These are phyloP conservation scores for Trypanosoma scelopori DNA, from an alignment of 208 protist species.

Conservation along the genomic window DNA sequence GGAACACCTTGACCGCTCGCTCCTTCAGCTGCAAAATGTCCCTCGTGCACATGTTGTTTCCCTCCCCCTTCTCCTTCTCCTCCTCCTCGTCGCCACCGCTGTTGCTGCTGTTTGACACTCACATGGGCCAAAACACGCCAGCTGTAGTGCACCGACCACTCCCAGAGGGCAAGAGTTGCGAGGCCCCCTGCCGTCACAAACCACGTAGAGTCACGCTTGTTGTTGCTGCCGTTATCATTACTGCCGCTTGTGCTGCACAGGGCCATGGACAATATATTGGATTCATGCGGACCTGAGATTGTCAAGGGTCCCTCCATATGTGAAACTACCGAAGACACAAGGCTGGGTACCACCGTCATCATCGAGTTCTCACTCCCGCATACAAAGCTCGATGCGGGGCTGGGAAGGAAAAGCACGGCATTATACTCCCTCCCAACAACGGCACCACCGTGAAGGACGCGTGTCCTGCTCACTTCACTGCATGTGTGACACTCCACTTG, in stretches of 20 bases:
- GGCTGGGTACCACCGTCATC: slow-evolving; percentile 28
- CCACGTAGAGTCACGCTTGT: slow-evolving; percentile 13
- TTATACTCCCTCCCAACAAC: slow-evolving; percentile 77
- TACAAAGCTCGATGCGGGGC: slow-evolving; percentile 31
- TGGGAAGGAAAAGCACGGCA: slow-evolving; percentile 36
- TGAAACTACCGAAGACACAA: neutral
- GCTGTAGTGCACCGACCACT: slow-evolving; percentile 21
- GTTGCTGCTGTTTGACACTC: neutral
- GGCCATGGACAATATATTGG: slow-evolving; percentile 68
- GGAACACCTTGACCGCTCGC: slow-evolving; percentile 33
- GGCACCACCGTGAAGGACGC: slow-evolving; percentile 32
- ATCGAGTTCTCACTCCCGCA: slow-evolving; percentile 71
- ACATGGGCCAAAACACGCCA: slow-evolving; percentile 33
- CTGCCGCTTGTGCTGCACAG: slow-evolving; percentile 14
- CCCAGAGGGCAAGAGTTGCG: slow-evolving; percentile 48
- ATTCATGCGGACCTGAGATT: slow-evolving; percentile 64
- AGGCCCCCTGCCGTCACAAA: slow-evolving; percentile 67
- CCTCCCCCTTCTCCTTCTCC: neutral
- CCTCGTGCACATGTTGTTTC: too few relatives aligned
- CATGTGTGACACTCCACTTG: slow-evolving; percentile 23
- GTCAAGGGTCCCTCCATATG: slow-evolving; percentile 23
- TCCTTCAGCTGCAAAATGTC: neutral
- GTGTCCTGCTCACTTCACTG: slow-evolving; percentile 13
- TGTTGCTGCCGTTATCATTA: neutral
- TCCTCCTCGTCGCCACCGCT: neutral